Conservation (phyloP, 139 green algal species). For the Asterochloris erici region DNA sequence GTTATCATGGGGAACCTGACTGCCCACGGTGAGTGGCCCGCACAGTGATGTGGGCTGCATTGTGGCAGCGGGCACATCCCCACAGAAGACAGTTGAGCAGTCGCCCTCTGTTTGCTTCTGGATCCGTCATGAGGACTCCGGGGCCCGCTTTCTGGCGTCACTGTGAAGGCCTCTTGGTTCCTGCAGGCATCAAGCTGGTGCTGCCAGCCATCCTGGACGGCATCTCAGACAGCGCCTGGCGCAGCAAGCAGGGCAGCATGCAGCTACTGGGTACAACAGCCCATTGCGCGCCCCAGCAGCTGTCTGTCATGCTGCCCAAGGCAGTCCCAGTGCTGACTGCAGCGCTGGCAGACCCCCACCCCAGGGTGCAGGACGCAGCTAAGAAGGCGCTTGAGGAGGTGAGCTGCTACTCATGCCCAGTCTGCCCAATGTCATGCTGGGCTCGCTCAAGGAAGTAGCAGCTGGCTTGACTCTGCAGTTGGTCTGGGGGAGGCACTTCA, state of each 20-base stretch:
- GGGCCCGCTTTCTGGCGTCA: background rate
- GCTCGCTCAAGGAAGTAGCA: no score
- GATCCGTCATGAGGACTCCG: background rate
- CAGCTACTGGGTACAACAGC: slow-evolving; percentile 98
- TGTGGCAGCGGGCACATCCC: background rate
- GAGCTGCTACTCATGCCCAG: background rate
- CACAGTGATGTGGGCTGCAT: background rate
- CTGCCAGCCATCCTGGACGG: slow-evolving; percentile 88
- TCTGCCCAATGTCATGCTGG: no score
- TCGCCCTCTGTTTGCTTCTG: background rate
- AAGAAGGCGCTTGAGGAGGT: slow-evolving; percentile 79
- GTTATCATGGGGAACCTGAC: slow-evolving; percentile 94
- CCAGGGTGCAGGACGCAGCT: slow-evolving; percentile 84
- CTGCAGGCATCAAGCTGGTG: slow-evolving; percentile 91
- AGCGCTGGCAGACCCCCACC: slow-evolving; percentile 83
- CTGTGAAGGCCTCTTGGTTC: background rate
- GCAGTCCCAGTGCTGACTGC: slow-evolving; percentile 86
- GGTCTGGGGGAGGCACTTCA: no score
- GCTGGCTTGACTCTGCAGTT: no score
- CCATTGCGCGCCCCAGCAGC: slow-evolving; percentile 92
- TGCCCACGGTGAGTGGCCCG: slow-evolving; percentile 43
- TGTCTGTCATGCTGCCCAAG: slow-evolving; percentile 85
- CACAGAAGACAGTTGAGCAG: background rate
- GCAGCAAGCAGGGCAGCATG: slow-evolving; percentile 94
- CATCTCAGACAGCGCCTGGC: slow-evolving; percentile 84